phyloP scores from a whole-genome alignment of 148 eudicot species.

The Chenopodium album region DNA sequence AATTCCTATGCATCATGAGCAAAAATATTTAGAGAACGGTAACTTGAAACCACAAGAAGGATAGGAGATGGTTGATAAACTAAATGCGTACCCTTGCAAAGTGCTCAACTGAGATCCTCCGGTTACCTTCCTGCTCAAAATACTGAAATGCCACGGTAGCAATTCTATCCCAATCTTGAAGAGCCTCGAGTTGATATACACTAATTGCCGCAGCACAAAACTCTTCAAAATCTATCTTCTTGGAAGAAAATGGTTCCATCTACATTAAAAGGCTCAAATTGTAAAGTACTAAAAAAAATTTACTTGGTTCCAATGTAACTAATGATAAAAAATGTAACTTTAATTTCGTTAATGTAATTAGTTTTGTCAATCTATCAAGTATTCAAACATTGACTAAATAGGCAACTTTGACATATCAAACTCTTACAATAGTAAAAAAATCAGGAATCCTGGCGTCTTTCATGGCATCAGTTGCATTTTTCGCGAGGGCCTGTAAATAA shows the following conservation, averaged over 20 bases:
- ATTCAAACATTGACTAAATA: background rate
- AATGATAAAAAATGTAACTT: background rate
- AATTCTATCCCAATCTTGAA: conserved; percentile 79
- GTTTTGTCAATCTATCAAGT: too few species aligned
- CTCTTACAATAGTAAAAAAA: conserved; percentile 57
- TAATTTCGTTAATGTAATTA: background rate
- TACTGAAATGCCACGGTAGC: conserved; percentile 57
- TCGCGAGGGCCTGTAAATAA: conserved; percentile 66
- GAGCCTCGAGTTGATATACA: conserved; percentile 89
- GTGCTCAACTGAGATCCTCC: conserved; percentile 59
- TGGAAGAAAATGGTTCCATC: conserved; percentile 76
- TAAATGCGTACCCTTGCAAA: conserved; percentile 58
- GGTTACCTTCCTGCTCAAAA: conserved; percentile 84
- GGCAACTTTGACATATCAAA: background rate
- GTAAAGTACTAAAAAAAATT: background rate
- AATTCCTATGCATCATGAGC: conserved; percentile 52
- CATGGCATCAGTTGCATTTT: conserved; percentile 78
- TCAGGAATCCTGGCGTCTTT: conserved; percentile 76
- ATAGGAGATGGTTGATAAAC: background rate
- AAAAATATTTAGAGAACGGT: background rate
- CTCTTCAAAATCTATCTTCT: conserved; percentile 73
- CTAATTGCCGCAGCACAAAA: conserved; percentile 85
- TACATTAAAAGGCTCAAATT: conserved; percentile 25
- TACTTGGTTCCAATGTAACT: background rate
- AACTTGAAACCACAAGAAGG: background rate